These are phyloP conservation scores for Tricholoma sp. DNA, from an alignment of 768 basidiomycete genomes.

Conservation along the genomic window DNA sequence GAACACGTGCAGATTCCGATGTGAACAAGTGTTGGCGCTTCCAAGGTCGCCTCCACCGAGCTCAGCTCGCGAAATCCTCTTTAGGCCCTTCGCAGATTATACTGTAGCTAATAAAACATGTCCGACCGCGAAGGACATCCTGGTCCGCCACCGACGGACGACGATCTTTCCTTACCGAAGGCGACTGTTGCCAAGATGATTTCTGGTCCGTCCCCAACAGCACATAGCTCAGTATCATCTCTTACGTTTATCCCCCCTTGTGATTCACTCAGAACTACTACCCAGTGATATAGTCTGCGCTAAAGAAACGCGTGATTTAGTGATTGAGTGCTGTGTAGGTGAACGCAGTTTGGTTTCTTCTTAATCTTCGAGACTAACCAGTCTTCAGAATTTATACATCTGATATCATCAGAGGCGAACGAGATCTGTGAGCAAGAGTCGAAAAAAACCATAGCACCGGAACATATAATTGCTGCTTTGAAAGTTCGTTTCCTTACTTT, in stretches of 20 bases:
- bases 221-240: conserved; percentile 2
- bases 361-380: conserved; percentile 2
- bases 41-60: neutral
- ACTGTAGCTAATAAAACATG: conserved; percentile 42
- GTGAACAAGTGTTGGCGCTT: neutral
- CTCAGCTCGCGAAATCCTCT: neutral
- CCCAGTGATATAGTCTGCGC: conserved; percentile 85
- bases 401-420: conserved; percentile 96
- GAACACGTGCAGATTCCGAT: conserved; percentile 35
- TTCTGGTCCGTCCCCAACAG: conserved; percentile 48
- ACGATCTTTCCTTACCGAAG: conserved; percentile 92
- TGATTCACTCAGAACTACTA: conserved; percentile 65
- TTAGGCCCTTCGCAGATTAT: neutral
- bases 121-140: conserved; percentile 85
- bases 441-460: conserved; percentile 98
- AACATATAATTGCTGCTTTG: conserved; percentile 90
- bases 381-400: conserved; percentile 88
- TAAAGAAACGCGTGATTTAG: conserved; percentile 94
- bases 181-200: conserved; percentile 99
- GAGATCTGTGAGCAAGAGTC: conserved; percentile 97
- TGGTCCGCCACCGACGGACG: conserved; percentile 64
- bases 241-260: conserved; percentile 4
- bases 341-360: conserved; percentile 35
- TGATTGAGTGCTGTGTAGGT: conserved; percentile 99
- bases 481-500: conserved; percentile 48